phyloP scores from a whole-genome alignment of 495 filamentous ascomycete genomes.

The Xylaria venustula region DNA sequence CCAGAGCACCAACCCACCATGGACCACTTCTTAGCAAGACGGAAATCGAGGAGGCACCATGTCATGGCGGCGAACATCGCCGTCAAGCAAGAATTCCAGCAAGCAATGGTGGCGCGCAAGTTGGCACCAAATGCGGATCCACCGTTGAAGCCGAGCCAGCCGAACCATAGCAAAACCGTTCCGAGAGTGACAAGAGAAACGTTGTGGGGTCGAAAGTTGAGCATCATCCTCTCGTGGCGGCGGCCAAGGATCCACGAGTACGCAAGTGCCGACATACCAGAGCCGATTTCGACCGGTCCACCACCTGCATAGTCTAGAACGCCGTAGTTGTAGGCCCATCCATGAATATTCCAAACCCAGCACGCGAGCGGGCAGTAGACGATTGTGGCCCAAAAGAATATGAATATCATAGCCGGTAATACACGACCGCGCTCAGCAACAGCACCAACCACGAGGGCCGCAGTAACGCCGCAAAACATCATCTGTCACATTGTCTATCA shows the following conservation, averaged over 20 bases:
- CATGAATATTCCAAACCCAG: constrained; percentile 94
- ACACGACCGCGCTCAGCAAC: constrained; percentile 93
- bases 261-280: constrained; percentile 86
- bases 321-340: constrained; percentile 90
- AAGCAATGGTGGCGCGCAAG: constrained; percentile 89
- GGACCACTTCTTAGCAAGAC: constrained; percentile 95
- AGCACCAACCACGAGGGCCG: constrained; percentile 87
- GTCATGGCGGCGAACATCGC: constrained; percentile 85
- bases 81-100: constrained; percentile 95
- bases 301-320: constrained; percentile 96
- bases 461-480: constrained; percentile 94
- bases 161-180: constrained; percentile 95
- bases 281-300: constrained; percentile 96
- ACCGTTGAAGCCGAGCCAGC: constrained; percentile 98
- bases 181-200: constrained; percentile 95
- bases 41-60: constrained; percentile 94
- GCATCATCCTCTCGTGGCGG: constrained; percentile 99
- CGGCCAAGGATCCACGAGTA: constrained; percentile 95
- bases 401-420: constrained; percentile 92
- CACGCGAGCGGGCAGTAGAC: constrained; percentile 96
- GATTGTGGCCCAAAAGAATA: constrained; percentile 92
- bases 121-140: constrained; percentile 95
- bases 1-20: constrained; percentile 99
- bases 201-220: constrained; percentile 95
- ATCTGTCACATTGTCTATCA: constrained; percentile 54